Conservation (phyloP, 352 stramenopile genomes). For the Phytopythium sindhum region DNA sequence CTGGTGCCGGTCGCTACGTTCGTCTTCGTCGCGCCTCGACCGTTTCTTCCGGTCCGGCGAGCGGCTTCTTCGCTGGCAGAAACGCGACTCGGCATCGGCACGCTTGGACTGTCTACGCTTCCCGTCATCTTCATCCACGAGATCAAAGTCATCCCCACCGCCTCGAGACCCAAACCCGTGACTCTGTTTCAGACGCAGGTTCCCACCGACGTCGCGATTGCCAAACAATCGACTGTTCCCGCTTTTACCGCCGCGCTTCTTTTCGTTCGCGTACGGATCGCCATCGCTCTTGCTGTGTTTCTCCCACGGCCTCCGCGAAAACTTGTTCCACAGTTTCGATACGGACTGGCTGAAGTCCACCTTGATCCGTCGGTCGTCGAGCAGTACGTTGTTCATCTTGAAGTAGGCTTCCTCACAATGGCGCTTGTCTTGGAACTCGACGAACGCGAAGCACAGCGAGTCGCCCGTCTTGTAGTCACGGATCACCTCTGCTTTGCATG, state of each 20-base stretch:
- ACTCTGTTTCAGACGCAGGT: conserved; percentile 44
- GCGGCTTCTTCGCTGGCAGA: neutral
- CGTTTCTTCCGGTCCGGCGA: conserved; percentile 7
- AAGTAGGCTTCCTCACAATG: conserved; percentile 97
- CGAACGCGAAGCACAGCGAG: conserved; percentile 98
- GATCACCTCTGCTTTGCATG: conserved; percentile 93
- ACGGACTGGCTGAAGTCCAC: conserved; percentile 99
- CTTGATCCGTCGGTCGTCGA: conserved; percentile 96
- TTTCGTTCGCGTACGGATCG: conserved; percentile 37
- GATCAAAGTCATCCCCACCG: conserved; percentile 30
- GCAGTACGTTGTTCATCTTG: conserved; percentile 99
- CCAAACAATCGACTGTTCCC: conserved; percentile 13
- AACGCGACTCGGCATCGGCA: neutral
- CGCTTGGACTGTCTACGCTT: neutral
- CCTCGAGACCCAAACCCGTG: conserved; percentile 5
- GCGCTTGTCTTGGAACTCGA: conserved; percentile 95
- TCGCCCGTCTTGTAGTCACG: conserved; percentile 97
- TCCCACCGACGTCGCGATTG: conserved; percentile 24
- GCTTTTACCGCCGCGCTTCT: conserved; percentile 12
- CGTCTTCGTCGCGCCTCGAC: conserved; percentile 4
- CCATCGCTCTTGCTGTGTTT: conserved; percentile 52
- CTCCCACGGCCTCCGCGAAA: conserved; percentile 63
- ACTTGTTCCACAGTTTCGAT: conserved; percentile 96
- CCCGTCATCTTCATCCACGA: conserved; percentile 42
- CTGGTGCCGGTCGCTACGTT: neutral